Evolutionary conservation across 116 monocot species (phyloP), one percentile per base, ranked within the genome.

Genomic region (Phalaenopsis hybrid): DNA sequence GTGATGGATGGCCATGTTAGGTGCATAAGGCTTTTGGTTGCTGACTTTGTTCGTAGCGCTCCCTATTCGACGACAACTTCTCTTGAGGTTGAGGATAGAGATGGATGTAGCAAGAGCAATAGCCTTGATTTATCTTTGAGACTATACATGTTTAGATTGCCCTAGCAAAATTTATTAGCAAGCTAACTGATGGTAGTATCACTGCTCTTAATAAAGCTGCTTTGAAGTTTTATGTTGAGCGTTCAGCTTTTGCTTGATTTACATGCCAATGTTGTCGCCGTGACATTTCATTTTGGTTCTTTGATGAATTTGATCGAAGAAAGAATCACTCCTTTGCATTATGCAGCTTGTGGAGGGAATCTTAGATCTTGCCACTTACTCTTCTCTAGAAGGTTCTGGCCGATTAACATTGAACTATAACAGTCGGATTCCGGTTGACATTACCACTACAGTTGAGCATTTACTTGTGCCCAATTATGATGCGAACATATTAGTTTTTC

Each of bases 341-440:
- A 95, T 95, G 99, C 95, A 48, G 99, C 95, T 81, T 95, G 92
- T 81, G 95, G 95, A 80, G 99, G 99, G 77, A 94, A 89, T 82
- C 77, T 92, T 6, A 93, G 89, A 85, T 99, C 95, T 81, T 95
- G 95, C 74, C 93, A 99, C 95, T 79, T 99, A 79, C 95, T 99
- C 81, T 78, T 99, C 67, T 86, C 95, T 12, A 89, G 81, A 31
- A 92, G 95, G 99, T 85, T 92, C 95, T 79, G 94, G 99, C 78
- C 88, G 89, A 25, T 82, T 92, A 79, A 85, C 94, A 79, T 85
- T 99, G 85, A 99, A 99, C 79, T 95, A 92, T 87, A 95, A 95
- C 75, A 99, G 95, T 84, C 95, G 95, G 99, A 88, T 99, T 88
- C 95, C 95, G 74, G 58, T 86, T 81, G 95, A 99, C 85, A 85